Percentiles rank a stretch among this genome's conserved stretches.
These are phyloP conservation scores for Coemansia sp. DNA, from an alignment of 192 early-diverging fungal species.

Conservation along the genomic window DNA sequence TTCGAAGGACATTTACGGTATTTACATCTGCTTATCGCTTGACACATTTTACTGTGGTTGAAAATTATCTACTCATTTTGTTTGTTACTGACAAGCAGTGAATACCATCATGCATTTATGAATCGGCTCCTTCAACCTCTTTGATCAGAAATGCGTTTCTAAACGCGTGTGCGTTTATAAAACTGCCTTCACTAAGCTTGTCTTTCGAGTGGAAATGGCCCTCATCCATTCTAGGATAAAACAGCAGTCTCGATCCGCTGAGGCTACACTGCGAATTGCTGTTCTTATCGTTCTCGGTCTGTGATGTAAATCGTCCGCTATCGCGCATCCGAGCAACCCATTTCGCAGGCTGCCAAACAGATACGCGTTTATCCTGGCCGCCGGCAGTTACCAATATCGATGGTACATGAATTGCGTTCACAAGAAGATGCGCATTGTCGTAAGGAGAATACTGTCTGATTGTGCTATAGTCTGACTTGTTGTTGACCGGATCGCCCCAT, in stretches of 20 bases:
- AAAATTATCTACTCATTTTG: not conserved
- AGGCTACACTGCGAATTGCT: too few relatives aligned
- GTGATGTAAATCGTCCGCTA: slow-evolving; percentile 11
- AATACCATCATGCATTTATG: not conserved
- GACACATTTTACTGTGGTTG: too few relatives aligned
- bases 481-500: slow-evolving; percentile 70
- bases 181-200: slow-evolving; percentile 1
- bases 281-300: not conserved
- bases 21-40: too few relatives aligned
- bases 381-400: slow-evolving; percentile 76
- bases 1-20: too few relatives aligned
- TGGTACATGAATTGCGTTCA: slow-evolving; percentile 21
- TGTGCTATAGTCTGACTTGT: slow-evolving; percentile 54
- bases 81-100: not conserved
- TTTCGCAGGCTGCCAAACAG: slow-evolving; percentile 84
- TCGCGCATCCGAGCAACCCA: slow-evolving; percentile 76
- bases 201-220: slow-evolving; percentile 20
- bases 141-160: slow-evolving; percentile 39
- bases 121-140: slow-evolving; percentile 4
- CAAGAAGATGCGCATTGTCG: slow-evolving; percentile 55
- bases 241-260: slow-evolving; percentile 20
- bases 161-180: slow-evolving; percentile 27
- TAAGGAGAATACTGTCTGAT: slow-evolving; percentile 70
- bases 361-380: slow-evolving; percentile 77
- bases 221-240: slow-evolving; percentile 23